These are phyloP conservation scores for Mycena kentingensis DNA, from an alignment of 768 basidiomycete genomes.

Conservation along the genomic window DNA sequence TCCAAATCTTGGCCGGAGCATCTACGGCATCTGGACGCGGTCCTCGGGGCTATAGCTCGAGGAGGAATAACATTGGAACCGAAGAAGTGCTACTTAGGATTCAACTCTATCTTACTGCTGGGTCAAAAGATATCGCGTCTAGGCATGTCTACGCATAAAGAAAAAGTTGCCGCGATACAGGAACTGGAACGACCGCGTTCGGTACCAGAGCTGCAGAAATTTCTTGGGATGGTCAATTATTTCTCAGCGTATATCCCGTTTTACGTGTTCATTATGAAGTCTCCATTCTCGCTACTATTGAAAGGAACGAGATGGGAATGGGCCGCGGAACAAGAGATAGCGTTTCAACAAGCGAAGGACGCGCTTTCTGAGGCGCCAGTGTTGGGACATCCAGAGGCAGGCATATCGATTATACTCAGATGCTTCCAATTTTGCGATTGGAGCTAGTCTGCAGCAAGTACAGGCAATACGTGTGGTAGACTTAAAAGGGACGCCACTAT, in stretches of 20 bases:
- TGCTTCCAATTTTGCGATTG: neutral
- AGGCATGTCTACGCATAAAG: too few relatives aligned
- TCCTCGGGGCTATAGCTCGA: constrained; percentile 20
- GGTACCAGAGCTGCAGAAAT: constrained; percentile 22
- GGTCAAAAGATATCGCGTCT: too few relatives aligned
- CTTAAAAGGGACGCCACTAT: neutral
- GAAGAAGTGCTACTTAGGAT: constrained; percentile 28
- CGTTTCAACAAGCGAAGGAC: neutral
- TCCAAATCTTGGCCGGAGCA: constrained; percentile 22
- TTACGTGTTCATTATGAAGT: neutral
- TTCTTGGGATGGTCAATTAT: constrained; percentile 31
- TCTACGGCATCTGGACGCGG: constrained; percentile 19
- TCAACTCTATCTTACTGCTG: constrained; percentile 25
- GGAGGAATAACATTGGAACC: constrained; percentile 28
- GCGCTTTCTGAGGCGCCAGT: neutral
- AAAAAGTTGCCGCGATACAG: constrained; percentile 25
- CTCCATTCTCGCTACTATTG: neutral
- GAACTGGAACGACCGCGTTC: constrained; percentile 13
- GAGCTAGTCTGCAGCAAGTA: constrained; percentile 6
- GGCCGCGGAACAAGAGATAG: neutral
- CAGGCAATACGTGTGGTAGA: constrained; percentile 1
- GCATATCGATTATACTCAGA: neutral
- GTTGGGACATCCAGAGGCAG: neutral
- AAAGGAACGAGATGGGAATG: neutral
- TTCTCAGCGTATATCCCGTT: constrained; percentile 29